A percentile compares a stretch with the other conserved stretches of the same genome.
These are phyloP conservation scores for Haematococcus sp. DNA, from an alignment of 139 green algal genomes.

Conservation along the genomic window DNA sequence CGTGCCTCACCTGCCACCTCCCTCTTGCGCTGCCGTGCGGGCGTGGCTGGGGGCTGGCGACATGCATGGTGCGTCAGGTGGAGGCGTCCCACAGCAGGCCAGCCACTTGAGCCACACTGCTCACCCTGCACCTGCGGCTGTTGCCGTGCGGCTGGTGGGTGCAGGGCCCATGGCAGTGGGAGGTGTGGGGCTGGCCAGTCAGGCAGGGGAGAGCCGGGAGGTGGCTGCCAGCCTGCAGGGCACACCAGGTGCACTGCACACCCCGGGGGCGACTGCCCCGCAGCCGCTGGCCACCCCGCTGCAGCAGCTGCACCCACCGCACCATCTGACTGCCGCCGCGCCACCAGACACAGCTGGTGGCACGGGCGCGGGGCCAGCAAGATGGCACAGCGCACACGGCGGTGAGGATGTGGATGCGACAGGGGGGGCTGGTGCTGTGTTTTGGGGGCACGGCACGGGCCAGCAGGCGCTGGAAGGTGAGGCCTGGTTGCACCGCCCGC, in stretches of 20 bases:
- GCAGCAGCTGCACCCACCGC: slow-evolving; percentile 21
- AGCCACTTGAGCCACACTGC: too few relatives aligned
- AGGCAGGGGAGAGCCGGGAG: background rate
- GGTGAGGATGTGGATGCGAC: background rate
- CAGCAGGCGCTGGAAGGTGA: background rate
- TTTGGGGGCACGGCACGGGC: background rate
- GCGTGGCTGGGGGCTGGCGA: too few relatives aligned
- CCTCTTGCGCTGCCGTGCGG: too few relatives aligned
- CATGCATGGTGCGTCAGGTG: too few relatives aligned
- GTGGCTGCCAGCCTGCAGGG: slow-evolving; percentile 11
- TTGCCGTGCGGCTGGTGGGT: too few relatives aligned
- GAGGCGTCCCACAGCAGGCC: too few relatives aligned
- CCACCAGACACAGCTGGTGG: too few relatives aligned
- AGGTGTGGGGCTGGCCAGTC: background rate
- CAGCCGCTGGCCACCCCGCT: background rate
- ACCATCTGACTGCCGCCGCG: too few relatives aligned
- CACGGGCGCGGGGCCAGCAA: too few relatives aligned
- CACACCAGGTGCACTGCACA: background rate
- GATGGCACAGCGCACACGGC: slow-evolving; percentile 1
- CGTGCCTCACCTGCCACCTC: too few relatives aligned
- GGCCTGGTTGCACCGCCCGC: slow-evolving; percentile 36
- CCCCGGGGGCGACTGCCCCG: background rate
- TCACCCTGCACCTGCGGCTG: too few relatives aligned
- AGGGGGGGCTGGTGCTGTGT: background rate
- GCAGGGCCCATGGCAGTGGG: too few relatives aligned